Evolutionary conservation across 495 filamentous ascomycete genomes (phyloP).

Genomic region (Neurospora terricola): DNA sequence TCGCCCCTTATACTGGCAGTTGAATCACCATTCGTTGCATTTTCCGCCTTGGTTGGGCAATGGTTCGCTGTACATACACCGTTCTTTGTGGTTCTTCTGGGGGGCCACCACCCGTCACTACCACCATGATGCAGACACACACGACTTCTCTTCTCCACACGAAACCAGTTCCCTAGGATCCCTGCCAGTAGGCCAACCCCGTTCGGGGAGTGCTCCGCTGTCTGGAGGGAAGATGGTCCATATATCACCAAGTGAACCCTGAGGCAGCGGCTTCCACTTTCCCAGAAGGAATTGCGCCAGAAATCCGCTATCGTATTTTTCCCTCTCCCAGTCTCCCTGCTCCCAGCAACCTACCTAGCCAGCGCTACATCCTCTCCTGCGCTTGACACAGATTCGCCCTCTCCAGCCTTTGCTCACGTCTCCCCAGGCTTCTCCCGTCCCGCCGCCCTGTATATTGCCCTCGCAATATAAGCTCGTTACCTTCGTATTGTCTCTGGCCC

Average conservation of each 20-base stretch:
- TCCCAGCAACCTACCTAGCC: neutral
- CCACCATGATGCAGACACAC: constrained; percentile 12
- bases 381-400: constrained; percentile 4
- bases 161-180: constrained; percentile 13
- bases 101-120: constrained; percentile 3
- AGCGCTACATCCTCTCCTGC: constrained; percentile 9
- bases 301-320: constrained; percentile 14
- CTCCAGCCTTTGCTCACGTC: constrained; percentile 7
- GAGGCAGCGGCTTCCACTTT: constrained; percentile 10
- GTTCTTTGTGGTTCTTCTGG: neutral
- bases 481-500: constrained; percentile 24
- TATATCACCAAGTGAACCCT: constrained; percentile 26
- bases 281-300: constrained; percentile 4
- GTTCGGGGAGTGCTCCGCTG: constrained; percentile 9
- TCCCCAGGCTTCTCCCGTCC: constrained; percentile 22
- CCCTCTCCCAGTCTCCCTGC: neutral
- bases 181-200: constrained; percentile 22
- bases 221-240: constrained; percentile 17
- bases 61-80: neutral
- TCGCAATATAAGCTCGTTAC: constrained; percentile 28
- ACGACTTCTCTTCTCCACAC: constrained; percentile 17
- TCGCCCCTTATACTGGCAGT: neutral
- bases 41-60: neutral
- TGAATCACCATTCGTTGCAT: neutral
- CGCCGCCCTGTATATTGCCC: constrained; percentile 27